Evolutionary conservation across 2,329 filamentous ascomycete genomes (phyloP).

Genomic region (Hypoxylon sp.): DNA sequence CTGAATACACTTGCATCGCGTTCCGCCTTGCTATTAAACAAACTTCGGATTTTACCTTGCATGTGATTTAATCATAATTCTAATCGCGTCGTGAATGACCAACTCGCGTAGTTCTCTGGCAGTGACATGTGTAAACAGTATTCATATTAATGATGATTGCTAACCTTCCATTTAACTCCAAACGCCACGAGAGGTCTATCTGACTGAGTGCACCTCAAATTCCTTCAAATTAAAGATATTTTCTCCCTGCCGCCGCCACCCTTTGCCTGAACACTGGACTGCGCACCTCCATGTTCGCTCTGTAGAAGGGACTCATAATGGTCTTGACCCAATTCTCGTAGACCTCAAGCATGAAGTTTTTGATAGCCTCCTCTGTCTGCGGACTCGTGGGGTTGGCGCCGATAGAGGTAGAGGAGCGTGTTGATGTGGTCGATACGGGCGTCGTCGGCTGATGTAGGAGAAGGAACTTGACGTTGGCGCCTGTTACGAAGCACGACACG

Average conservation of each 20-base stretch:
- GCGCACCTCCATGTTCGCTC: slow-evolving; percentile 84
- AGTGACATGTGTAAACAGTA: not conserved
- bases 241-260: slow-evolving; percentile 90
- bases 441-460: slow-evolving; percentile 84
- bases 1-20: slow-evolving; percentile 51
- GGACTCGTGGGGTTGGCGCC: slow-evolving; percentile 88
- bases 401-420: slow-evolving; percentile 72
- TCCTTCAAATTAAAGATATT: slow-evolving; percentile 77
- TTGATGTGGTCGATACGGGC: slow-evolving; percentile 36
- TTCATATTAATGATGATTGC: not conserved
- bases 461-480: slow-evolving; percentile 92
- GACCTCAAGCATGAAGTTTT: slow-evolving; percentile 94
- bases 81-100: not conserved
- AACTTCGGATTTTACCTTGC: not conserved
- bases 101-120: not conserved
- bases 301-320: slow-evolving; percentile 97
- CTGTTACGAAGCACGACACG: slow-evolving; percentile 94
- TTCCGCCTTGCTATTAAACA: slow-evolving; percentile 46
- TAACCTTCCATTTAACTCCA: slow-evolving; percentile 35
- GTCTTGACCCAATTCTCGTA: slow-evolving; percentile 98
- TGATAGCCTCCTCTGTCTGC: slow-evolving; percentile 94
- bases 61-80: slow-evolving; percentile 7
- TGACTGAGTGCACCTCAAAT: not conserved
- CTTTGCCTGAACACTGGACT: slow-evolving; percentile 88
- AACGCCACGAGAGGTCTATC: slow-evolving; percentile 30